A percentile compares a stretch with the other conserved stretches of the same genome.
Conservation (phyloP, 1,284 basidiomycete genomes). For the Fomitopsis betulina region DNA sequence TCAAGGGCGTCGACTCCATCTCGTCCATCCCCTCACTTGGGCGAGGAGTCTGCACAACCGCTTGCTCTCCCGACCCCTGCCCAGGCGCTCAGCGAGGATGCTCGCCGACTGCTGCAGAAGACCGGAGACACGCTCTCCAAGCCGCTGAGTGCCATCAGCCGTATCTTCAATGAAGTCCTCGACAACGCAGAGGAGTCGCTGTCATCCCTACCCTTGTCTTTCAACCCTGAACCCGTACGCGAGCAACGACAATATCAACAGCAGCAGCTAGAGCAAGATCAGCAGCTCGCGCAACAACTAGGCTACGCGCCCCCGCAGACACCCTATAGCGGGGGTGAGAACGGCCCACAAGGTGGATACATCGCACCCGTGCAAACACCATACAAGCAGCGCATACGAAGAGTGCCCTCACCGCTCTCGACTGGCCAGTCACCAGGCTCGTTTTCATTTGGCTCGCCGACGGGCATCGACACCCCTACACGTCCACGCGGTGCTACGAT, state of each 20-base stretch:
- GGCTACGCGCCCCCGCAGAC: slow-evolving; percentile 33
- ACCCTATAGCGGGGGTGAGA: slow-evolving; percentile 27
- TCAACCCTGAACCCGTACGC: slow-evolving; percentile 53
- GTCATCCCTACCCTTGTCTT: slow-evolving; percentile 54
- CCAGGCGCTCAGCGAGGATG: slow-evolving; percentile 69
- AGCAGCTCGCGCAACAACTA: slow-evolving; percentile 12
- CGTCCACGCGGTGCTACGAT: slow-evolving; percentile 25
- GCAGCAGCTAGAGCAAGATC: slow-evolving; percentile 17
- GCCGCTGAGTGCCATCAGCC: slow-evolving; percentile 81
- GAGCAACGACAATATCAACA: slow-evolving; percentile 31
- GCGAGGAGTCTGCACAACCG: slow-evolving; percentile 83
- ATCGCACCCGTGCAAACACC: slow-evolving; percentile 55
- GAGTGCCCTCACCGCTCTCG: slow-evolving; percentile 30
- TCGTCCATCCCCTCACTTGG: slow-evolving; percentile 48
- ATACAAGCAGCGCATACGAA: slow-evolving; percentile 67
- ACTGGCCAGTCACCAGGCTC: slow-evolving; percentile 27
- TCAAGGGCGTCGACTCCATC: slow-evolving; percentile 18
- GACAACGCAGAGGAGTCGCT: slow-evolving; percentile 43
- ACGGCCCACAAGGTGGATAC: slow-evolving; percentile 20
- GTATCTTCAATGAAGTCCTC: slow-evolving; percentile 79
- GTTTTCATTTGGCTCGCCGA: slow-evolving; percentile 22
- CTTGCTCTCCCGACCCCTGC: slow-evolving; percentile 61
- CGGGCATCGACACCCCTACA: slow-evolving; percentile 45
- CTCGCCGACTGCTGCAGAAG: slow-evolving; percentile 77
- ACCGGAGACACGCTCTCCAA: slow-evolving; percentile 87